Evolutionary conservation across 2,329 filamentous ascomycete species (phyloP).

Genomic region (Colletotrichum karsti): DNA sequence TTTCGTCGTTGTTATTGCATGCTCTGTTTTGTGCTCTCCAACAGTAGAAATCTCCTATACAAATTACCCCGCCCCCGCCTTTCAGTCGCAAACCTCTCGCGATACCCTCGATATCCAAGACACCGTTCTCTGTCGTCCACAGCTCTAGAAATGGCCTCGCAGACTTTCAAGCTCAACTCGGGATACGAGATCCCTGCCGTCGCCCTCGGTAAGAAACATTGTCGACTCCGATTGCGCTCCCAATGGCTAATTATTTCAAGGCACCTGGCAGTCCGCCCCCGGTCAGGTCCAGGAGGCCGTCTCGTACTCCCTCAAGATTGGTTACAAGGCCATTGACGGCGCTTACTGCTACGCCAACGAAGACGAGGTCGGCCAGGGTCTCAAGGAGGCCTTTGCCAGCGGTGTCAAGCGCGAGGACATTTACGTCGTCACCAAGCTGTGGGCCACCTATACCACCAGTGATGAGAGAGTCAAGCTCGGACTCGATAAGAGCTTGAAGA

Average conservation of each 20-base stretch:
- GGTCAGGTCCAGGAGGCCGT: slow-evolving; percentile 69
- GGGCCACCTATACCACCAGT: slow-evolving; percentile 77
- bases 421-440: slow-evolving; percentile 87
- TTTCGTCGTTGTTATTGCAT: not conserved
- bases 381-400: slow-evolving; percentile 75
- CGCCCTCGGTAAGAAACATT: slow-evolving; percentile 62
- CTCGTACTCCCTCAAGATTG: slow-evolving; percentile 62
- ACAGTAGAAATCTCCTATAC: not conserved
- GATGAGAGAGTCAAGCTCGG: slow-evolving; percentile 67
- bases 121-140: not conserved
- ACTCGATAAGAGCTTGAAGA: slow-evolving; percentile 77
- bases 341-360: slow-evolving; percentile 86
- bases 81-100: not conserved
- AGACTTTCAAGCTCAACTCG: slow-evolving; percentile 71
- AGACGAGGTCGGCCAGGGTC: slow-evolving; percentile 80
- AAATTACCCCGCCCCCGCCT: slow-evolving; percentile 25
- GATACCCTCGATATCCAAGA: not conserved
- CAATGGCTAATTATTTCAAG: slow-evolving; percentile 42
- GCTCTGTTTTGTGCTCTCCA: not conserved
- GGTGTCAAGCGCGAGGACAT: slow-evolving; percentile 81
- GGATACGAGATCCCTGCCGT: slow-evolving; percentile 70
- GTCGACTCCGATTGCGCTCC: too few species aligned
- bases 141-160: slow-evolving; percentile 54
- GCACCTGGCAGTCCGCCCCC: slow-evolving; percentile 71
- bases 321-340: slow-evolving; percentile 72